phyloP scores from a whole-genome alignment of 495 filamentous ascomycete species.

The Penicillium turbatum region DNA sequence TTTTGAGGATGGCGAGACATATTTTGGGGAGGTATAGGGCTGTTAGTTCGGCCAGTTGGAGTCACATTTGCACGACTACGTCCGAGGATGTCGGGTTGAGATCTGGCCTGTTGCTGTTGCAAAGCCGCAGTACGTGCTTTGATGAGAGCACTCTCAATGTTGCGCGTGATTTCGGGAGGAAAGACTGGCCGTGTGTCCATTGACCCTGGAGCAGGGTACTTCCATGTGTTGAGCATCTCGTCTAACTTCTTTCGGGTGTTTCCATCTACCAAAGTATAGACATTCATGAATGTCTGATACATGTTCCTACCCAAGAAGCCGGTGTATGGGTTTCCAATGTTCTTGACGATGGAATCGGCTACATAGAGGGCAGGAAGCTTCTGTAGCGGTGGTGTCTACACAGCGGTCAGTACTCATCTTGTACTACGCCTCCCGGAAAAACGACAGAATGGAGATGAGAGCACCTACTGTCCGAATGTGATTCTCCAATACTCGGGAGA shows the following conservation, averaged over 20 bases:
- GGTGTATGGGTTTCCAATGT: slow-evolving; percentile 95
- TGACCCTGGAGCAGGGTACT: slow-evolving; percentile 89
- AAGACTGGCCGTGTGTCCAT: slow-evolving; percentile 86
- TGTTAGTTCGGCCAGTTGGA: slow-evolving; percentile 56
- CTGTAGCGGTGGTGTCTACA: slow-evolving; percentile 74
- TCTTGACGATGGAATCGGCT: slow-evolving; percentile 96
- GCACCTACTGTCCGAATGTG: slow-evolving; percentile 88
- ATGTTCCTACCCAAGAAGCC: slow-evolving; percentile 88
- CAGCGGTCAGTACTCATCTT: slow-evolving; percentile 35
- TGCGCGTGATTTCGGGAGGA: slow-evolving; percentile 71
- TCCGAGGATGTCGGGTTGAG: slow-evolving; percentile 58
- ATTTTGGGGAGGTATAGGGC: slow-evolving; percentile 62
- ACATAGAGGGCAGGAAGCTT: slow-evolving; percentile 96
- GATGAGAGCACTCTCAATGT: slow-evolving; percentile 90
- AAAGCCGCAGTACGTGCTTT: slow-evolving; percentile 75
- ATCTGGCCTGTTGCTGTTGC: slow-evolving; percentile 63
- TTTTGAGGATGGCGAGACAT: slow-evolving; percentile 37
- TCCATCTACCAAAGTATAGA: slow-evolving; percentile 81
- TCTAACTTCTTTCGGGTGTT: slow-evolving; percentile 84
- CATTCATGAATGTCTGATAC: slow-evolving; percentile 92
- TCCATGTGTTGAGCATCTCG: slow-evolving; percentile 98
- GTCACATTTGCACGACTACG: slow-evolving; percentile 52
- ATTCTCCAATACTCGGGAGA: slow-evolving; percentile 80
- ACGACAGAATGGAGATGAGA: slow-evolving; percentile 8
- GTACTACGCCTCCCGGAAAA: slow-evolving; percentile 10